These are phyloP conservation scores for Drechmeria coniospora DNA, from an alignment of 2,329 filamentous ascomycete species.

Conservation along the genomic window DNA sequence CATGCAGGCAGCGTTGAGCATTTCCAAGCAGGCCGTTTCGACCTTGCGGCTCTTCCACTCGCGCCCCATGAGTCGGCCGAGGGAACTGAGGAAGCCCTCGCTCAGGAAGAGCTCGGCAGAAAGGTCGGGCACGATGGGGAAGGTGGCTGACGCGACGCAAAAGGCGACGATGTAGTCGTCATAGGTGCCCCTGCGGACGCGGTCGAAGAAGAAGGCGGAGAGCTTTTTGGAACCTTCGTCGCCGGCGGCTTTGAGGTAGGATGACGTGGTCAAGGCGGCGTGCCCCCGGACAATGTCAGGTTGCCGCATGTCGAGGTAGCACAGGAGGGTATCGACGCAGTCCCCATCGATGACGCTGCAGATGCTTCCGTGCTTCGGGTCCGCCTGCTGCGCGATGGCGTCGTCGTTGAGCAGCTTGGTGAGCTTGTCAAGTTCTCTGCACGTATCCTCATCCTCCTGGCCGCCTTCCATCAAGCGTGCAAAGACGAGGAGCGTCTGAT, in stretches of 20 bases:
- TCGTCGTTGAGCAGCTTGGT: constrained; percentile 46
- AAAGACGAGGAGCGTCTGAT: constrained; percentile 62
- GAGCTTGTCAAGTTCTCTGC: constrained; percentile 39
- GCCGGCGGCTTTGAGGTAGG: constrained; percentile 64
- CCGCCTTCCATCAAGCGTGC: constrained; percentile 85
- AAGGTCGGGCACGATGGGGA: constrained; percentile 67
- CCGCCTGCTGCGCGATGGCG: constrained; percentile 25
- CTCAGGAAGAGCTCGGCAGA: constrained; percentile 70
- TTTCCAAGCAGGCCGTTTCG: constrained; percentile 71
- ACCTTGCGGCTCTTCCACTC: constrained; percentile 77
- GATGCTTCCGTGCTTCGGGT: constrained; percentile 29
- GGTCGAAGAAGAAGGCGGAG: constrained; percentile 56
- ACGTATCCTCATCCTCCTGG: constrained; percentile 62
- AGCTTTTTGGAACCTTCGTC: constrained; percentile 57
- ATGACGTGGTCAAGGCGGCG: constrained; percentile 66
- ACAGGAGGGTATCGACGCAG: constrained; percentile 71
- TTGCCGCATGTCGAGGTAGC: constrained; percentile 72
- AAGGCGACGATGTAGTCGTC: constrained; percentile 87
- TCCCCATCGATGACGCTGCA: constrained; percentile 54
- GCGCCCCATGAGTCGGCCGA: constrained; percentile 61
- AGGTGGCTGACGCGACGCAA: constrained; percentile 77
- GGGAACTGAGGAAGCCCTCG: constrained; percentile 67
- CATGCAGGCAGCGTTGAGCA: constrained; percentile 85
- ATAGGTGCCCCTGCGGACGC: constrained; percentile 58
- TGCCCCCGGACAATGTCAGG: constrained; percentile 60